These are phyloP conservation scores for Deuterostichococcus epilithicus DNA, from an alignment of 139 green algal species.

Conservation along the genomic window DNA sequence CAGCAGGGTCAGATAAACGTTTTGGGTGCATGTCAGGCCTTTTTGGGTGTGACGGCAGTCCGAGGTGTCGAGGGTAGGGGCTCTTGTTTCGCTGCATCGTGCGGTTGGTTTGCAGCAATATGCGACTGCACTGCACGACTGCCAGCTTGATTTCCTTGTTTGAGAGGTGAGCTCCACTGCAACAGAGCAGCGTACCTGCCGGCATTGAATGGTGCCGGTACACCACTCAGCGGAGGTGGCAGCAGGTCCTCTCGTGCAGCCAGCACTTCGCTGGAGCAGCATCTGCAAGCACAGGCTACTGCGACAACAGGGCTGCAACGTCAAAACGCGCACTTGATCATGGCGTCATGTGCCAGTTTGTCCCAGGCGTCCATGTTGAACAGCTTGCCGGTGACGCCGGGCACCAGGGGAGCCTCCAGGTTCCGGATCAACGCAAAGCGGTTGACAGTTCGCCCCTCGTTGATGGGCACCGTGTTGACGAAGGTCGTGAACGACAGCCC, in stretches of 20 bases:
- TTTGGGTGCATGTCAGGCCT: no score
- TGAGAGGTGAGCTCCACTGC: no score
- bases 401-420: constrained; percentile 34
- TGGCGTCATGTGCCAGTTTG: constrained; percentile 53
- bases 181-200: neutral
- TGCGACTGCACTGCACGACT: neutral
- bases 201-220: neutral
- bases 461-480: constrained; percentile 78
- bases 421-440: constrained; percentile 74
- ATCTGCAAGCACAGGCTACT: neutral
- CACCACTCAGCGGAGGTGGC: no score
- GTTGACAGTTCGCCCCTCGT: constrained; percentile 62
- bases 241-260: no score
- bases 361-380: constrained; percentile 58
- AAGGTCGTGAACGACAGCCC: constrained; percentile 69
- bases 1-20: no score
- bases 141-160: no score
- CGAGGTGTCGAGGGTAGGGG: neutral
- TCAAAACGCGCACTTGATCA: constrained; percentile 49
- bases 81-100: neutral
- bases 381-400: constrained; percentile 17
- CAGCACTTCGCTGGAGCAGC: neutral
- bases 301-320: neutral
- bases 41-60: neutral
- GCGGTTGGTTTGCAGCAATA: neutral